These are phyloP conservation scores for Silene noctiflora DNA, from an alignment of 179 eudicot species.

Conservation along the genomic window DNA sequence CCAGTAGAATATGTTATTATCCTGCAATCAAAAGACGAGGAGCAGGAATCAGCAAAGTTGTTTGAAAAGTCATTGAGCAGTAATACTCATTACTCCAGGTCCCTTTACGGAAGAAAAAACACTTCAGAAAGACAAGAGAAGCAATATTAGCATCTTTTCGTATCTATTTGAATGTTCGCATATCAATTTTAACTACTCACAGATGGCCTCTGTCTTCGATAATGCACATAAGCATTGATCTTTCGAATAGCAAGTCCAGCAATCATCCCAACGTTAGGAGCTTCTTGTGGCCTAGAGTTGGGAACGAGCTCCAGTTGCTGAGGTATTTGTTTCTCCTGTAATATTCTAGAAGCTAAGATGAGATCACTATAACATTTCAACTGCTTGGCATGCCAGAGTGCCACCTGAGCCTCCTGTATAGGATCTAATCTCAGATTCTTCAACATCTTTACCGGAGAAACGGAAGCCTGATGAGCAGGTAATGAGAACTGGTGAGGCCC, in stretches of 20 bases:
- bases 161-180: no score
- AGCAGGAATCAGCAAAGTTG: neutral
- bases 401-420: slow-evolving; percentile 19
- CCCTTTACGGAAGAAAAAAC: no score
- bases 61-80: no score
- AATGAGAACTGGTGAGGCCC: slow-evolving; percentile 21
- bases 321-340: slow-evolving; percentile 27
- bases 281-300: slow-evolving; percentile 5
- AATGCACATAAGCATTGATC: slow-evolving; percentile 32
- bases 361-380: slow-evolving; percentile 21
- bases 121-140: no score
- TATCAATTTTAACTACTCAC: slow-evolving; percentile 31
- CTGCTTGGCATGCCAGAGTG: slow-evolving; percentile 25
- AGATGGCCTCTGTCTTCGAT: slow-evolving; percentile 38
- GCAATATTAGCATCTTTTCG: no score
- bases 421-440: slow-evolving; percentile 35
- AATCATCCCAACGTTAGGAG: neutral
- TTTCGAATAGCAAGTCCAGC: slow-evolving; percentile 29
- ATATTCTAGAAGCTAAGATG: slow-evolving; percentile 13
- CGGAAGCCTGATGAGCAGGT: slow-evolving; percentile 24
- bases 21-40: slow-evolving; percentile 24
- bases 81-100: no score
- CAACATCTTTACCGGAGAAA: slow-evolving; percentile 22
- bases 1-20: slow-evolving; percentile 42
- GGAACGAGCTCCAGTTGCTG: slow-evolving; percentile 23